phyloP scores from a whole-genome alignment of 306 rosid species.

The Trifolium repens region DNA sequence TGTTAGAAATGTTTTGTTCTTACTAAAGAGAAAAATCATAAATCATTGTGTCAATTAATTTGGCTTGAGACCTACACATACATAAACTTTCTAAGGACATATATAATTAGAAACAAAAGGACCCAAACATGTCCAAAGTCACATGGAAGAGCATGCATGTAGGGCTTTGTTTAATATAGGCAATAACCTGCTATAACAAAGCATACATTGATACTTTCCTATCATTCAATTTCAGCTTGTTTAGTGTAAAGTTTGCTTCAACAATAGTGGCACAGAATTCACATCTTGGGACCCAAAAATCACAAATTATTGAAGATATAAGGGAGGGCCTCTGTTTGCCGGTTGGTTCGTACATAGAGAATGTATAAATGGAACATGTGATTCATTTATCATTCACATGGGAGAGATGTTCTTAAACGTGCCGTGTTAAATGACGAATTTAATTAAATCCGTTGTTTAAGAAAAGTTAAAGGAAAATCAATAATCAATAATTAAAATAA shows the following conservation, averaged over 20 bases:
- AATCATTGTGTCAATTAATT: neutral
- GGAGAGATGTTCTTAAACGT: constrained; percentile 22
- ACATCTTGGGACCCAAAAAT: constrained; percentile 45
- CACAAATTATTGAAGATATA: constrained; percentile 17
- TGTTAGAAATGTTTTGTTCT: too few relatives aligned
- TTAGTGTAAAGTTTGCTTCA: constrained; percentile 45
- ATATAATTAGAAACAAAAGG: constrained; percentile 30
- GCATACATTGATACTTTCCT: constrained; percentile 29
- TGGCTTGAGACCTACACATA: neutral
- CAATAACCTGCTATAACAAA: constrained; percentile 36
- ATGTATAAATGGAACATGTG: constrained; percentile 37
- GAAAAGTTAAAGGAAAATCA: too few relatives aligned
- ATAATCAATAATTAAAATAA: too few relatives aligned
- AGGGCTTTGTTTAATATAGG: constrained; percentile 44
- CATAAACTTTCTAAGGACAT: constrained; percentile 25
- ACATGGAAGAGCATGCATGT: constrained; percentile 50
- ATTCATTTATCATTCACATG: constrained; percentile 37
- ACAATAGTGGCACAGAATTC: constrained; percentile 20
- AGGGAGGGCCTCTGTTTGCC: constrained; percentile 28
- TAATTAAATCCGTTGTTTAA: too few relatives aligned
- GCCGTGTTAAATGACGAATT: too few relatives aligned
- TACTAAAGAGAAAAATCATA: too few relatives aligned
- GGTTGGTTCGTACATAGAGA: constrained; percentile 29
- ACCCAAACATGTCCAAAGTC: constrained; percentile 41
- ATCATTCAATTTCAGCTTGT: constrained; percentile 33